These are phyloP conservation scores for Ophiostoma perfectum DNA, from an alignment of 2,329 filamentous ascomycete species.

Conservation along the genomic window DNA sequence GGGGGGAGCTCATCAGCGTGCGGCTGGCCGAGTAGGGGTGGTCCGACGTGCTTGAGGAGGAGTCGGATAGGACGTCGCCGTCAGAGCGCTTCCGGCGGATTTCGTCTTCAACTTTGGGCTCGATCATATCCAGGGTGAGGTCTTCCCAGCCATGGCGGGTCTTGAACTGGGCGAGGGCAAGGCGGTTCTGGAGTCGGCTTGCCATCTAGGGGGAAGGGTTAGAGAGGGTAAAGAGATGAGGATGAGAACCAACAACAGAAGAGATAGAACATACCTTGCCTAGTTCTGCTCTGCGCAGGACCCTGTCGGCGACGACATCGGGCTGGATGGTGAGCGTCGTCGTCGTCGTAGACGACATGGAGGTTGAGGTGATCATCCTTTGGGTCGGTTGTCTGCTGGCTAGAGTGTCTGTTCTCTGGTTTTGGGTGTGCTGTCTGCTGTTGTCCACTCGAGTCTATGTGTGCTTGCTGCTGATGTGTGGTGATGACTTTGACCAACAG, in stretches of 20 bases:
- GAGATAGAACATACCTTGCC: constrained; percentile 56
- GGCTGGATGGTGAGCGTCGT: constrained; percentile 52
- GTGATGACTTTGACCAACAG: not conserved
- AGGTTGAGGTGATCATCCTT: constrained; percentile 24
- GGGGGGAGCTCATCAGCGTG: constrained; percentile 74
- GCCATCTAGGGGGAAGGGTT: constrained; percentile 63
- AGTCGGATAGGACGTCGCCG: constrained; percentile 76
- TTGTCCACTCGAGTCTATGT: no score
- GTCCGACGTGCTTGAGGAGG: constrained; percentile 77
- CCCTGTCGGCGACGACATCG: constrained; percentile 60
- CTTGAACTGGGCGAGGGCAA: constrained; percentile 95
- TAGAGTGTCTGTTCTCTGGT: not conserved
- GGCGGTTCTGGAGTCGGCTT: constrained; percentile 82
- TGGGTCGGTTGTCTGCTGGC: not conserved
- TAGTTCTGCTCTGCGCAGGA: constrained; percentile 67
- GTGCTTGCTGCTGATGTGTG: not conserved
- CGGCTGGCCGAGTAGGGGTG: constrained; percentile 59
- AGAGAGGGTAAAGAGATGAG: constrained; percentile 14
- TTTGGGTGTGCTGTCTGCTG: not conserved
- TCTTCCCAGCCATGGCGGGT: constrained; percentile 94
- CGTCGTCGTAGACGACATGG: constrained; percentile 29
- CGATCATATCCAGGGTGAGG: constrained; percentile 76
- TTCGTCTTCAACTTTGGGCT: constrained; percentile 76
- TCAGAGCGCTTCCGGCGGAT: constrained; percentile 65
- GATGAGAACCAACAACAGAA: not conserved